phyloP scores from a whole-genome alignment of 192 early-diverging fungal species.

The Helicostylum pulchrum region DNA sequence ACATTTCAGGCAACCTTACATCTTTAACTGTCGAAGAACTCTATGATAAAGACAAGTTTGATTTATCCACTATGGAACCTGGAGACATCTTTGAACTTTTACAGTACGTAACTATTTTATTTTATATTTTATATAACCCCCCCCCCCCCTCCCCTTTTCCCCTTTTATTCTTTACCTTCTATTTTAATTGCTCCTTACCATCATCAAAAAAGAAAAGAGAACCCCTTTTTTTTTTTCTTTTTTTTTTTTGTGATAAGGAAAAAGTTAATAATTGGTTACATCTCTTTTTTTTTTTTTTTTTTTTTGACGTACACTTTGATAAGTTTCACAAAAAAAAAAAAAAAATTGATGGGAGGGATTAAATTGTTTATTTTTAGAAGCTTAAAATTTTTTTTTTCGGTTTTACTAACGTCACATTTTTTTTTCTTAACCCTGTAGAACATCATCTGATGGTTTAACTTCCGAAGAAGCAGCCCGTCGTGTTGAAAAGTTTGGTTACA shows the following conservation, averaged over 20 bases:
- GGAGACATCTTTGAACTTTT: constrained; percentile 66
- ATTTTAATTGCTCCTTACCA: constrained; percentile 1
- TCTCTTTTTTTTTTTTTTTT: constrained; percentile 1
- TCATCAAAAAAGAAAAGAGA: neutral
- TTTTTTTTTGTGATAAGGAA: neutral
- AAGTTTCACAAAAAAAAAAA: neutral
- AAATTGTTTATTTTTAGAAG: neutral
- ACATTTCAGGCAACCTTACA: constrained; percentile 7
- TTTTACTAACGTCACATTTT: constrained; percentile 4
- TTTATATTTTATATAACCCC: constrained; percentile 7
- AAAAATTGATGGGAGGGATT: neutral
- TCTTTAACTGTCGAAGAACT: constrained; percentile 66
- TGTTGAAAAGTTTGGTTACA: constrained; percentile 64
- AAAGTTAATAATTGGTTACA: too few species aligned
- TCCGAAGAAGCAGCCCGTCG: constrained; percentile 59
- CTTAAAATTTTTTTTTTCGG: constrained; percentile 5
- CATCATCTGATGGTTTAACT: constrained; percentile 58
- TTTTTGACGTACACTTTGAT: constrained; percentile 2
- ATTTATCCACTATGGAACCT: constrained; percentile 75
- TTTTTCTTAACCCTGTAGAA: constrained; percentile 20
- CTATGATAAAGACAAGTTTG: constrained; percentile 78
- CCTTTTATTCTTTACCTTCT: constrained; percentile 9
- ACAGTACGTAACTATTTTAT: constrained; percentile 38
- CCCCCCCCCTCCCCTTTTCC: neutral
- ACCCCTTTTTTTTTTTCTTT: neutral